Conservation (phyloP, 2,329 filamentous ascomycete genomes). For the Hypoxylon sp. region DNA sequence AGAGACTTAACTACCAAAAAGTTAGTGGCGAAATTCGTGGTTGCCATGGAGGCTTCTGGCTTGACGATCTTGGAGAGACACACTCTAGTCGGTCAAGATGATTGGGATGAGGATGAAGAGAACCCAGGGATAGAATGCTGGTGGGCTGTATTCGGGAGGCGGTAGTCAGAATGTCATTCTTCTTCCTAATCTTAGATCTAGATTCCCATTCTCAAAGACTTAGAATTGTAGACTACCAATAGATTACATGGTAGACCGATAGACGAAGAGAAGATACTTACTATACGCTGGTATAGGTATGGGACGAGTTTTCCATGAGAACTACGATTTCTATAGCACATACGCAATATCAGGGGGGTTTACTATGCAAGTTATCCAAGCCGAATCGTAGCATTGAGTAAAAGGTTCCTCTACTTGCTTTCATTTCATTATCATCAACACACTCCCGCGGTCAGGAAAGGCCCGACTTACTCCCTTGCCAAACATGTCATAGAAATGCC, state of each 20-base stretch:
- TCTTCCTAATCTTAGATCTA: not conserved
- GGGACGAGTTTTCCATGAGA: not conserved
- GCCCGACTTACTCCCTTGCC: too few species aligned
- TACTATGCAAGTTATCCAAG: not conserved
- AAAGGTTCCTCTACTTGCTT: not conserved
- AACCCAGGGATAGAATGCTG: constrained; percentile 72
- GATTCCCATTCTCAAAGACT: constrained; percentile 8
- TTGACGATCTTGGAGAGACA: constrained; percentile 72
- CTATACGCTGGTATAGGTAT: not conserved
- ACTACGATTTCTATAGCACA: not conserved
- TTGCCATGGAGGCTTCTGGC: constrained; percentile 68
- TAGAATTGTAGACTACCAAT: constrained; percentile 6
- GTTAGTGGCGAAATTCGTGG: constrained; percentile 75
- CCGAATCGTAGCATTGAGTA: not conserved
- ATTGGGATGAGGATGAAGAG: constrained; percentile 75
- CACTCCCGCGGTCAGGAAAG: not conserved
- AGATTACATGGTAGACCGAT: constrained; percentile 9
- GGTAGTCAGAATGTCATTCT: not conserved
- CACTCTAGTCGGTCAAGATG: constrained; percentile 76
- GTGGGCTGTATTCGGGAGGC: constrained; percentile 73
- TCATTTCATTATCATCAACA: not conserved
- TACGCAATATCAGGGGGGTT: not conserved
- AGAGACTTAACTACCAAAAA: constrained; percentile 76
- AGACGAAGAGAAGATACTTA: not conserved
- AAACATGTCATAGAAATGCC: too few species aligned